Base-by-base conservation (phyloP, 306 rosid genomes). In the Quercus mongolica region DNA sequence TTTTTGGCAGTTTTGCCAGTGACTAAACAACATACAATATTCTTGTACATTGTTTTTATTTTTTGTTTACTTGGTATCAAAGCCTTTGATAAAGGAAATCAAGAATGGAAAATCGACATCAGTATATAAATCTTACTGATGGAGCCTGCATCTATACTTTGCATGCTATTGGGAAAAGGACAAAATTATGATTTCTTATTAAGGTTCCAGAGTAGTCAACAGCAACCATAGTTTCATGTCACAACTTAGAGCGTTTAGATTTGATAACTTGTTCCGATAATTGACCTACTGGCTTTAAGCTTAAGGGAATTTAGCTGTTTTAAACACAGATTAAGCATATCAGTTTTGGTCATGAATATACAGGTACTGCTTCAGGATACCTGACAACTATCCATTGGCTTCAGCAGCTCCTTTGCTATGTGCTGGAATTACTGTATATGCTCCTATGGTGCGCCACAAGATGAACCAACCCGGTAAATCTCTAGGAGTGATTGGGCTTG, bases 401-500 rank as follows among this genome's bases (percentile, higher is more conserved):
- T 88, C 92, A 25, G 98, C 98, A 18, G 97, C 94, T 62, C 97
- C 98, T 83, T 77, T 94, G 83, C 97, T 94, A 55, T 94, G 98
- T 76, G 98, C 97, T 76, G 98, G 98, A 75, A 84, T 94, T 56
- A 92, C 98, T 26, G 97, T 92, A 49, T 94, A 90, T 85, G 41
- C 97, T 78, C 97, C 98, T 1, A 94, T 92, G 98, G 79, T 86
- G 80, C 91, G 92, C 58, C 96, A 92, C 77, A 89, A 88, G 71
- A 94, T 94, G 97, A 92, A 92, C 78, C 92, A 90, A 76, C 91
- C 98, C 5, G 97, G 98, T 30, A 92, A 94, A 80, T 90, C 97
- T 69, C 90, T 94, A 2, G 98, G 96, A 44, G 98, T 94, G 85
- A 81, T 94, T 78, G 98, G 96, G 20, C 97, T 94, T 52, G 98